phyloP scores from a whole-genome alignment of 2,329 filamentous ascomycete species.

The Fusarium longipes region DNA sequence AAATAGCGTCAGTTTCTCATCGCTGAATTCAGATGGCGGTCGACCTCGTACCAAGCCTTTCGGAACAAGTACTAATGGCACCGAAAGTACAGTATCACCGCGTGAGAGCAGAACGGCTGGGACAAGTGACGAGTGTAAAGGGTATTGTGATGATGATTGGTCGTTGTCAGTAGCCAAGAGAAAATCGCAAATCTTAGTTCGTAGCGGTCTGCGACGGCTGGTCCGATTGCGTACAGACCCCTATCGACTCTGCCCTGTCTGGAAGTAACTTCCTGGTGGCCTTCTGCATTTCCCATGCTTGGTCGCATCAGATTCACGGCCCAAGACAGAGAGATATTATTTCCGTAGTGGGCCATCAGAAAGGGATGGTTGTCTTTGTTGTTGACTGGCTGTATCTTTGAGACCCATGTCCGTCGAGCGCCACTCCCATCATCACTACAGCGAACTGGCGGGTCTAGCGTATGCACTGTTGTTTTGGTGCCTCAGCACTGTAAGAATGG shows the following conservation, averaged over 20 bases:
- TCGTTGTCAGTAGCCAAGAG: constrained; percentile 11
- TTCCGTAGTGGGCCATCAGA: constrained; percentile 36
- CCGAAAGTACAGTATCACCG: neutral
- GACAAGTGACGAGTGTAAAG: constrained; percentile 32
- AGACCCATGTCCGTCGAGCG: constrained; percentile 41
- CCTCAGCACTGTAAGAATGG: constrained; percentile 9
- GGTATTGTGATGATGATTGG: constrained; percentile 29
- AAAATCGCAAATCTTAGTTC: constrained; percentile 25
- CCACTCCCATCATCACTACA: constrained; percentile 48
- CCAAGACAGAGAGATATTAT: constrained; percentile 41
- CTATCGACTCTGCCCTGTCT: constrained; percentile 23
- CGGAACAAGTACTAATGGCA: neutral
- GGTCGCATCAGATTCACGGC: constrained; percentile 40
- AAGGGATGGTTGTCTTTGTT: constrained; percentile 31
- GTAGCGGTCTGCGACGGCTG: constrained; percentile 40
- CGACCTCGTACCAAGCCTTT: neutral
- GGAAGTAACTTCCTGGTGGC: constrained; percentile 26
- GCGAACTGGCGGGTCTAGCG: constrained; percentile 42
- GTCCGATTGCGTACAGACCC: constrained; percentile 27
- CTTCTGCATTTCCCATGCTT: constrained; percentile 45
- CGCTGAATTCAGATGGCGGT: neutral
- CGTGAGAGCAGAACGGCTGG: constrained; percentile 15
- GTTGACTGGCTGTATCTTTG: constrained; percentile 40
- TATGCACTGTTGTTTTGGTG: constrained; percentile 19
- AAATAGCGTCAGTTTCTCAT: constrained; percentile 17